A percentile compares a stretch with the other conserved stretches of the same genome.
Conservation (phyloP, 2,329 filamentous ascomycete species). For the Clarireedia monteithiana region DNA sequence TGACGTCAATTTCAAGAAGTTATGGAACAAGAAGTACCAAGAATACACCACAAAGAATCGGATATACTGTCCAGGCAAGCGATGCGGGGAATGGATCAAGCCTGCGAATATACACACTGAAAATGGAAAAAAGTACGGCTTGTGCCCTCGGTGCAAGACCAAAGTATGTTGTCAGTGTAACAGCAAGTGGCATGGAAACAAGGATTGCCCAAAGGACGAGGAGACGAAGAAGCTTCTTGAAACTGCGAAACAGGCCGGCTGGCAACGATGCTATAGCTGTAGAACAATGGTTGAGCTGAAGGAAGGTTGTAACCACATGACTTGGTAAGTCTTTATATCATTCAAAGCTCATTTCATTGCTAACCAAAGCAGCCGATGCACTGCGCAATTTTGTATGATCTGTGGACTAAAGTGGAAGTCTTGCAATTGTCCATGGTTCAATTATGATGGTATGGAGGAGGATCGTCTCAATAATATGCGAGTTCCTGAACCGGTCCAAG, state of each 20-base stretch:
- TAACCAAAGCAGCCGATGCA: constrained; percentile 54
- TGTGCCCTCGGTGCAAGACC: constrained; percentile 62
- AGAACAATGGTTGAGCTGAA: constrained; percentile 67
- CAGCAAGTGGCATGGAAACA: constrained; percentile 61
- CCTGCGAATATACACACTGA: constrained; percentile 58
- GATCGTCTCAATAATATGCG: constrained; percentile 49
- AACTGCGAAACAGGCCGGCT: constrained; percentile 59
- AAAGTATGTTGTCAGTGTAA: constrained; percentile 71
- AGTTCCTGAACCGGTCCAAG: constrained; percentile 29
- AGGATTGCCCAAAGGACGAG: constrained; percentile 65
- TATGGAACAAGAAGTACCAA: constrained; percentile 74
- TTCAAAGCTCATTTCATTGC: constrained; percentile 1
- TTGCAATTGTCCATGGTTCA: constrained; percentile 78
- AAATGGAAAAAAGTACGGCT: constrained; percentile 56
- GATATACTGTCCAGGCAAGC: constrained; percentile 66
- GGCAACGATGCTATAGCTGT: constrained; percentile 71
- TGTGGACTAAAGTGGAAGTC: constrained; percentile 77
- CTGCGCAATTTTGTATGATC: constrained; percentile 79
- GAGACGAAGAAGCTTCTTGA: constrained; percentile 56
- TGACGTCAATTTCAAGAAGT: constrained; percentile 63
- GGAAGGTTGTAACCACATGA: constrained; percentile 85
- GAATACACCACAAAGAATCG: constrained; percentile 69
- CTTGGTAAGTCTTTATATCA: constrained; percentile 52
- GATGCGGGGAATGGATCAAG: constrained; percentile 75
- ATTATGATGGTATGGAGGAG: constrained; percentile 46